Evolutionary conservation across 768 basidiomycete genomes (phyloP).

Genomic region (Boletus reticulatus): DNA sequence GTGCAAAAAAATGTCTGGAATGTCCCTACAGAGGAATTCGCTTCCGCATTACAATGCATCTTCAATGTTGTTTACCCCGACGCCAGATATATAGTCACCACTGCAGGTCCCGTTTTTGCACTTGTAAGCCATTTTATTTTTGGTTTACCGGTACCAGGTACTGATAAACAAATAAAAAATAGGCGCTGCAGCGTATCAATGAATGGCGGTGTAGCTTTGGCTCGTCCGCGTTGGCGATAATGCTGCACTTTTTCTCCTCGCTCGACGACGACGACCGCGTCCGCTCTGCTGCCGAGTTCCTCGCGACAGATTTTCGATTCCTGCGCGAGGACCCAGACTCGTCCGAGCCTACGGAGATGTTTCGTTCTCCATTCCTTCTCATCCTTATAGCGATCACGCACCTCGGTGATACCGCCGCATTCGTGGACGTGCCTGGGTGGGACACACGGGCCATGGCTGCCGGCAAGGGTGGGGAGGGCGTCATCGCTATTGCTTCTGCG

Average conservation of each 20-base stretch:
- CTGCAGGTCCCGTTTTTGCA: not conserved
- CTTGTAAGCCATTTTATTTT: not conserved
- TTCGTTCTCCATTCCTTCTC: not conserved
- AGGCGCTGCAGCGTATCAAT: not conserved
- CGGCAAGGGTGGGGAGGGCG: conserved; percentile 1
- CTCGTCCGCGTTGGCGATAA: conserved; percentile 1
- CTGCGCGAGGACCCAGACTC: not conserved
- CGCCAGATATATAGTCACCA: not conserved
- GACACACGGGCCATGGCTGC: not conserved
- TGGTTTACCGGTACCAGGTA: too few relatives aligned
- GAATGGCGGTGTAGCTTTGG: not conserved
- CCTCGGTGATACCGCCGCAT: not conserved
- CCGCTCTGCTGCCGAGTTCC: not conserved
- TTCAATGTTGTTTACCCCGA: conserved; percentile 3
- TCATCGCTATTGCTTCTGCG: conserved; percentile 2
- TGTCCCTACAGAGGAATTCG: not conserved
- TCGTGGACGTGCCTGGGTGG: conserved; percentile 2
- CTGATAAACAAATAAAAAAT: too few relatives aligned
- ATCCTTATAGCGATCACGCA: not conserved
- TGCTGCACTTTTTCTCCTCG: conserved; percentile 1
- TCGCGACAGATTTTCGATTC: conserved; percentile 1
- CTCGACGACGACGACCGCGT: not conserved
- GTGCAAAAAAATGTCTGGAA: not conserved
- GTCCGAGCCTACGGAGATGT: not conserved
- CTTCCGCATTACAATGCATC: not conserved